These are phyloP conservation scores for Eugenia klotzschiana DNA, from an alignment of 441 rosid species.

Conservation along the genomic window DNA sequence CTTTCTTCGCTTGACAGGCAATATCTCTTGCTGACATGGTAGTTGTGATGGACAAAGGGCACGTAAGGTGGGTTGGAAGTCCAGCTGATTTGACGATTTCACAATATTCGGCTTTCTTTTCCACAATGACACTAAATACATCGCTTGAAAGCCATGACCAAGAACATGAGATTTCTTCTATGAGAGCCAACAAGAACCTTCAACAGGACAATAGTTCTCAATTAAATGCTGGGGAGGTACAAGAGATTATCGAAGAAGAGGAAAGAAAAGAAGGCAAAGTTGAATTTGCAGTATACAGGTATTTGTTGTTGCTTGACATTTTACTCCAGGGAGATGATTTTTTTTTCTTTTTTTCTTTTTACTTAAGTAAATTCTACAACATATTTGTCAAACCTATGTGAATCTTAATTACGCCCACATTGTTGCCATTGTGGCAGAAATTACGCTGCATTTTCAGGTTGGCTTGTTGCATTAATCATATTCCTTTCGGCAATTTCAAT, in stretches of 20 bases:
- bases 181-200: constrained; percentile 13
- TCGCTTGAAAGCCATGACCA: constrained; percentile 11
- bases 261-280: constrained; percentile 78
- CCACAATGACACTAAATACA: constrained; percentile 34
- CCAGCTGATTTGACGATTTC: constrained; percentile 46
- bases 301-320: not conserved
- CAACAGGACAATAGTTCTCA: constrained; percentile 15
- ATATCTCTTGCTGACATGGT: constrained; percentile 69
- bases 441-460: constrained; percentile 73
- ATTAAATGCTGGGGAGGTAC: constrained; percentile 24
- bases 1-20: constrained; percentile 38
- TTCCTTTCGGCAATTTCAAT: constrained; percentile 68
- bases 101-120: constrained; percentile 28
- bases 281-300: constrained; percentile 74
- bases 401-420: not conserved
- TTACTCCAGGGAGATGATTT: not conserved
- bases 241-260: constrained; percentile 54
- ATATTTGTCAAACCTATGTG: not conserved
- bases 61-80: constrained; percentile 65
- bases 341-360: not conserved
- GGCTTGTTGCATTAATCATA: constrained; percentile 53
- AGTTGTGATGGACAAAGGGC: constrained; percentile 76
- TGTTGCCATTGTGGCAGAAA: constrained; percentile 32
- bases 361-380: not conserved
- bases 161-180: constrained; percentile 13